A percentile compares a stretch with the other conserved stretches of the same genome.
phyloP scores from a whole-genome alignment of 306 rosid species.

The Castanea crenata region DNA sequence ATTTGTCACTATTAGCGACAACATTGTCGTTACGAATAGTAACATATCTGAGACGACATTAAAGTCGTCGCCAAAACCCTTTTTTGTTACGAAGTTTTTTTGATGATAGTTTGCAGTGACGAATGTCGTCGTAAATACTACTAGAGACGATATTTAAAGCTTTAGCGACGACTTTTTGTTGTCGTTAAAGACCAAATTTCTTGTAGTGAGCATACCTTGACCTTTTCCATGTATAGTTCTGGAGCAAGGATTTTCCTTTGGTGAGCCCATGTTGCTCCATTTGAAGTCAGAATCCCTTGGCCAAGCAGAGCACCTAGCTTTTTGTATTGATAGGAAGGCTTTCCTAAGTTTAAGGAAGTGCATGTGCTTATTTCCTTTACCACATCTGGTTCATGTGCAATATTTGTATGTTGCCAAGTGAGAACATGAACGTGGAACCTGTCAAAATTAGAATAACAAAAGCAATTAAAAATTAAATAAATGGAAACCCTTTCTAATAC shows the following conservation, averaged over 20 bases:
- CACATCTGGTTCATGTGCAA: constrained; percentile 29
- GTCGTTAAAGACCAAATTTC: too few relatives aligned
- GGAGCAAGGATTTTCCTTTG: constrained; percentile 52
- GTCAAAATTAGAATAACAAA: not conserved
- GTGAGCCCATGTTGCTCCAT: constrained; percentile 35
- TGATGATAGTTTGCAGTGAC: too few relatives aligned
- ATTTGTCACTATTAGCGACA: too few relatives aligned
- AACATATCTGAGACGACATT: too few relatives aligned
- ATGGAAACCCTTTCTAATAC: not conserved
- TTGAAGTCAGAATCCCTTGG: constrained; percentile 39
- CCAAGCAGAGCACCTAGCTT: constrained; percentile 38
- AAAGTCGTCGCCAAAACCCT: too few relatives aligned
- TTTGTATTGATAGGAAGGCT: constrained; percentile 28
- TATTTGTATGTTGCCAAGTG: constrained; percentile 40
- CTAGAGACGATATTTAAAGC: too few relatives aligned
- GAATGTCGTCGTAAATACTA: too few relatives aligned
- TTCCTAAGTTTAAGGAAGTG: constrained; percentile 42
- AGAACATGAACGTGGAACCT: constrained; percentile 36
- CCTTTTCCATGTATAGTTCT: not conserved
- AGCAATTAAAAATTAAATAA: not conserved
- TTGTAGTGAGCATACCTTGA: constrained; percentile 29
- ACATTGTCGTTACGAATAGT: too few relatives aligned
- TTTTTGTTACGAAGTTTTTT: too few relatives aligned
- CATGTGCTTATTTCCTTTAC: constrained; percentile 32
- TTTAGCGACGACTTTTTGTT: too few relatives aligned